These are phyloP conservation scores for Fusarium armeniacum DNA, from an alignment of 2,329 filamentous ascomycete genomes.

Conservation along the genomic window DNA sequence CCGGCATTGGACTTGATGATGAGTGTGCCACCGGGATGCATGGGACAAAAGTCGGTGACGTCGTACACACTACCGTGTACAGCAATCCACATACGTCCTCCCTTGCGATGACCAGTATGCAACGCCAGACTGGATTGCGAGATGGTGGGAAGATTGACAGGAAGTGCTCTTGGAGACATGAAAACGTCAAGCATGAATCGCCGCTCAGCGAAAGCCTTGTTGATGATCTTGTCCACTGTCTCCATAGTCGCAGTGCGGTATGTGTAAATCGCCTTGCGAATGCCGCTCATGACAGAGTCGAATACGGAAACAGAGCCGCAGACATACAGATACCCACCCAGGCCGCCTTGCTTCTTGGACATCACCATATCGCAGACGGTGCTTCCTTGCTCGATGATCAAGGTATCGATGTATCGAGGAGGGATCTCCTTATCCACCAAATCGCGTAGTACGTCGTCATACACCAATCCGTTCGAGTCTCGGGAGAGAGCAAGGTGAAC, in stretches of 20 bases:
- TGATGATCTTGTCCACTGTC: conserved; percentile 64
- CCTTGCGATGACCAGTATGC: conserved; percentile 65
- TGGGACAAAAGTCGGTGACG: conserved; percentile 66
- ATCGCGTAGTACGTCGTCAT: conserved; percentile 58
- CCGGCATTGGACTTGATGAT: conserved; percentile 69
- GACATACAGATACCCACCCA: conserved; percentile 56
- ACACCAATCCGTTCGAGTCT: conserved; percentile 62
- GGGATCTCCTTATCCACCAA: conserved; percentile 64
- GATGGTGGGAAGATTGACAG: conserved; percentile 65
- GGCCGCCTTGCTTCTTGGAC: conserved; percentile 68
- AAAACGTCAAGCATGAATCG: conserved; percentile 71
- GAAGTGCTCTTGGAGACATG: conserved; percentile 67
- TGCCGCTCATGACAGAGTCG: conserved; percentile 68
- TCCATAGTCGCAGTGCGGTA: conserved; percentile 66
- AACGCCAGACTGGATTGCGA: conserved; percentile 63
- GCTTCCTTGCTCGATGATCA: conserved; percentile 66
- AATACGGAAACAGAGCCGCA: conserved; percentile 51
- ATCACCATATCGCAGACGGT: conserved; percentile 68
- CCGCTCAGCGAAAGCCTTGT: conserved; percentile 67
- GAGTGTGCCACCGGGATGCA: conserved; percentile 67
- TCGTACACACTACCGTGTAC: conserved; percentile 68
- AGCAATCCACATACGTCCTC: conserved; percentile 64
- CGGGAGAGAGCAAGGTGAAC: conserved; percentile 67
- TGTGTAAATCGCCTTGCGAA: conserved; percentile 68
- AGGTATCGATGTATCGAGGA: conserved; percentile 65